A percentile compares a stretch with the other conserved stretches of the same genome.
Evolutionary conservation across 768 basidiomycete species (phyloP).

Genomic region (Symmetrospora coprosmae): DNA sequence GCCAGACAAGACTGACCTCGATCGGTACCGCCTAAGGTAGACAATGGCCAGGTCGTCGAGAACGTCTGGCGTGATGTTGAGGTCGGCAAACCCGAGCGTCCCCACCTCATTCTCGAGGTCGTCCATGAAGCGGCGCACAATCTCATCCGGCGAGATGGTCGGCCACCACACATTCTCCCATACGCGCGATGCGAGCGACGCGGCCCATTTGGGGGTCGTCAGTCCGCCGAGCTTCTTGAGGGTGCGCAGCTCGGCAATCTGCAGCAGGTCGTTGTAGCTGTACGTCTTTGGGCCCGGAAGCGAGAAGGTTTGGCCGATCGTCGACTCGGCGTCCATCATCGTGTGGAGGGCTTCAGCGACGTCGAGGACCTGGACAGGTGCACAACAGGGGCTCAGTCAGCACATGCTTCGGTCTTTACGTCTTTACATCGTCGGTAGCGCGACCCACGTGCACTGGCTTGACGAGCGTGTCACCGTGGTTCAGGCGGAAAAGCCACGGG

Average conservation of each 20-base stretch:
- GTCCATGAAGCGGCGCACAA: constrained; percentile 70
- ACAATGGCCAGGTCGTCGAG: constrained; percentile 63
- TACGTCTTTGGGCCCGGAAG: constrained; percentile 81
- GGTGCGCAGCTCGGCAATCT: constrained; percentile 63
- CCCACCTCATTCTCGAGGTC: constrained; percentile 49
- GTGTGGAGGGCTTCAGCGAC: constrained; percentile 83
- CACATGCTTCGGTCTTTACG: too few relatives aligned
- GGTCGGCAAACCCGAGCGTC: constrained; percentile 42
- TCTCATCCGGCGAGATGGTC: constrained; percentile 74
- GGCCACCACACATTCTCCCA: constrained; percentile 77
- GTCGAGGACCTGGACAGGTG: constrained; percentile 63
- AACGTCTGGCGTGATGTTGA: constrained; percentile 66
- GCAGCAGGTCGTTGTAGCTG: constrained; percentile 49
- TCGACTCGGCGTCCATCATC: constrained; percentile 50
- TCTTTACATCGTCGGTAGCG: too few relatives aligned
- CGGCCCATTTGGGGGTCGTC: constrained; percentile 62
- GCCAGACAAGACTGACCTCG: constrained; percentile 50
- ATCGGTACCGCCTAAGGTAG: constrained; percentile 75
- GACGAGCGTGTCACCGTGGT: constrained; percentile 68
- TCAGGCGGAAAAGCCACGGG: constrained; percentile 88
- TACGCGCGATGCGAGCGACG: constrained; percentile 49
- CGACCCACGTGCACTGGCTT: constrained; percentile 79
- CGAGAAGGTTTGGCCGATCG: constrained; percentile 48
- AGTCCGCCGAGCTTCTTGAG: constrained; percentile 56
- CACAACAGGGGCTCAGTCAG: too few relatives aligned